Base-by-base conservation (phyloP, 805 yeast genomes). In the Wickerhamiella siamensis region DNA sequence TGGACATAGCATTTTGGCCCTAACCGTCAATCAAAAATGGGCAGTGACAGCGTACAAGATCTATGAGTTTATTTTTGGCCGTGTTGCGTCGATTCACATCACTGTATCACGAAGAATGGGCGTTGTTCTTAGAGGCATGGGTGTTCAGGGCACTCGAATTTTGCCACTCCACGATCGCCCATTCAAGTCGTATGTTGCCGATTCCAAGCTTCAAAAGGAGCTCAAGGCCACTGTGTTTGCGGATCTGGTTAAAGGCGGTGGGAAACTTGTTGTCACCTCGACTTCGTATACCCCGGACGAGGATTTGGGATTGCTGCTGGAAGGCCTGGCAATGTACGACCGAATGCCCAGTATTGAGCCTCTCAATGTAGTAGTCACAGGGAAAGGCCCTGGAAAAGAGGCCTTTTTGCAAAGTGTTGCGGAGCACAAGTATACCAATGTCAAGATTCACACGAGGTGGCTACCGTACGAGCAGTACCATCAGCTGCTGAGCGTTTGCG, bases 261-360 rank as follows among this genome's bases (percentile, higher is more conserved):
- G 79, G 53, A 79, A 78, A 50, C 66, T 88, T n/a, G 50, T 91
- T 12, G 74, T 88, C 3, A 78, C 88, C 0, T 79, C 96, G 0
- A 88, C 99, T 0, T 84, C 95, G 1, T 91, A 86, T 57, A 88
- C 99, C 0, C 91, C 93, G 1, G 99, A 91, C 59, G 99, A 91
- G 59, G 94, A 91, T 57, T 75, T 91, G 42, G 64, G 64, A 19
- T 60, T 82, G 31, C 61, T 91, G 15, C 62, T 88, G 15, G 74
- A 76, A 9, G 84, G 94, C 0, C 63, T 91, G 42, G 69, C 70
- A 40, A 48, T 60, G 18, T 78, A 83, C 48, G 87, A 81, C 38
- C 39, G 47, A 31, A 41, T 40, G 3, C 37, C 45, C 32, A 39
- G 31, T 15, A 44, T 37, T 8, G 46, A 69, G 3, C 76, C 77